These are phyloP conservation scores for Candida mesenterica DNA, from an alignment of 1,139 yeast species.

Conservation along the genomic window DNA sequence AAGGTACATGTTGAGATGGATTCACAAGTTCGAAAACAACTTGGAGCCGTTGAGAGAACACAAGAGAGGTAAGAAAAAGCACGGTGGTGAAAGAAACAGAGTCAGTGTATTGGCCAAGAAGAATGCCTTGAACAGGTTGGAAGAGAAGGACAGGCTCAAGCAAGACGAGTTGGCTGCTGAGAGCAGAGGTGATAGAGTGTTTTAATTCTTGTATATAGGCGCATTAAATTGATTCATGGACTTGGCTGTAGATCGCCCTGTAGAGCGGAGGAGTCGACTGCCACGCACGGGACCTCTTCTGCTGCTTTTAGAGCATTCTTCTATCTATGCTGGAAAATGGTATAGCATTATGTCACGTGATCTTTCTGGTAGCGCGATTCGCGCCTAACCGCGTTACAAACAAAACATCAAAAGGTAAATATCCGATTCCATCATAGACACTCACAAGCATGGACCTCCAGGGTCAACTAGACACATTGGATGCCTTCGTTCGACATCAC, in stretches of 20 bases:
- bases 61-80: slow-evolving; percentile 69
- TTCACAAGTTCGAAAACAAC: slow-evolving; percentile 49
- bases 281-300: no score
- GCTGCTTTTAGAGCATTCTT: background rate
- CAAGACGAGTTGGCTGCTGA: slow-evolving; percentile 21
- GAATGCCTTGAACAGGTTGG: slow-evolving; percentile 57
- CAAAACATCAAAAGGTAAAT: slow-evolving; percentile 4
- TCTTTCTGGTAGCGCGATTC: background rate
- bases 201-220: slow-evolving; percentile 9
- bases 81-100: slow-evolving; percentile 87
- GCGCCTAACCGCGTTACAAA: slow-evolving; percentile 1
- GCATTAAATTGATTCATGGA: background rate
- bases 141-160: slow-evolving; percentile 34
- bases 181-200: slow-evolving; percentile 21
- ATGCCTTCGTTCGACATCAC: background rate
- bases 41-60: slow-evolving; percentile 60
- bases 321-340: no score
- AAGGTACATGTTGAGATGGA: slow-evolving; percentile 58
- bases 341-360: no score
- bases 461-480: slow-evolving; percentile 5
- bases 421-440: slow-evolving; percentile 2
- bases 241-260: background rate
- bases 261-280: no score
- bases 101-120: slow-evolving; percentile 68
- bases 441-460: slow-evolving; percentile 7